phyloP scores from a whole-genome alignment of 2,329 filamentous ascomycete species.

The Colletotrichum sp. region DNA sequence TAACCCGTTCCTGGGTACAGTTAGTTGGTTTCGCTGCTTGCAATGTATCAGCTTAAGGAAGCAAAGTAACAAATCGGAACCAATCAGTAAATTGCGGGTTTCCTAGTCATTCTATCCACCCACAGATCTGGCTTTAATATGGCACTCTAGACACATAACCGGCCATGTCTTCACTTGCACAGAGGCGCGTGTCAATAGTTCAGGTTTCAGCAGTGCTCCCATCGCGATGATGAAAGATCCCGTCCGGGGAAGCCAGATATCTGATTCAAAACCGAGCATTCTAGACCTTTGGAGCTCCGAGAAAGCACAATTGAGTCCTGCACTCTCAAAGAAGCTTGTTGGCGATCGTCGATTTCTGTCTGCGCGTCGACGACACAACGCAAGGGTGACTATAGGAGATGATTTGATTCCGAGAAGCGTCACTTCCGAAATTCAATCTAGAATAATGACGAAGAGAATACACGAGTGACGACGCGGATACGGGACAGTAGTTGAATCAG shows the following conservation, averaged over 20 bases:
- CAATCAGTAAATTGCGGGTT: background rate
- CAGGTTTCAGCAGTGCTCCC: accelerated
- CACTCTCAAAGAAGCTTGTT: too few species aligned
- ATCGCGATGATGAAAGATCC: accelerated
- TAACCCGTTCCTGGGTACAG: too few species aligned
- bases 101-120: background rate
- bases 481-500: too few species aligned
- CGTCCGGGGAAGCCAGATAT: background rate
- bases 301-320: background rate
- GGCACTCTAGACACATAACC: background rate
- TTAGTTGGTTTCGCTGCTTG: background rate
- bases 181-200: background rate
- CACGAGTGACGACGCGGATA: too few species aligned
- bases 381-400: accelerated
- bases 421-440: too few species aligned
- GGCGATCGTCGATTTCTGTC: too few species aligned
- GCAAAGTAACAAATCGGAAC: too few species aligned
- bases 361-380: background rate
- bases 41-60: background rate
- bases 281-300: background rate
- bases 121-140: background rate
- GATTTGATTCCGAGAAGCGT: too few species aligned
- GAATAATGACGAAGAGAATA: too few species aligned
- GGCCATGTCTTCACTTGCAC: background rate
- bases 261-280: accelerated